These are phyloP conservation scores for Linnemannia zychae DNA, from an alignment of 192 early-diverging fungal species.

Conservation along the genomic window DNA sequence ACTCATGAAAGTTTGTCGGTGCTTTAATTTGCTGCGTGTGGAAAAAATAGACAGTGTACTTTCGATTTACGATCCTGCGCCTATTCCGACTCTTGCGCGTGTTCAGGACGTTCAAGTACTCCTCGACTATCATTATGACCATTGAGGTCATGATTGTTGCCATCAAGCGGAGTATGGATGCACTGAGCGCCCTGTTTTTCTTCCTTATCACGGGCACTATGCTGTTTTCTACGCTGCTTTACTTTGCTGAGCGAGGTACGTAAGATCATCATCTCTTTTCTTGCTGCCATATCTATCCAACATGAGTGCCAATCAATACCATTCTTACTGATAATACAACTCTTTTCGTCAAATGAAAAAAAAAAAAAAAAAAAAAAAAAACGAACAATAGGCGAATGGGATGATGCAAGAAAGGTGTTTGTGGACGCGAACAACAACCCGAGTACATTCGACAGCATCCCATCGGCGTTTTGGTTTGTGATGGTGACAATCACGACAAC, in stretches of 20 bases:
- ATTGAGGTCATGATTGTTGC: conserved; percentile 86
- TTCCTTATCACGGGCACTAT: conserved; percentile 78
- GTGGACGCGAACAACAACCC: conserved; percentile 72
- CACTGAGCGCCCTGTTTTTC: conserved; percentile 75
- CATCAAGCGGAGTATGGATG: conserved; percentile 77
- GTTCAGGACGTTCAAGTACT: conserved; percentile 86
- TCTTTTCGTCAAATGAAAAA: background rate
- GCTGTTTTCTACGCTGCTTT: conserved; percentile 79
- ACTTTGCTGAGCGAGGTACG: conserved; percentile 76
- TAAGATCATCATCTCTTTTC: background rate
- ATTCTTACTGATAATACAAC: background rate
- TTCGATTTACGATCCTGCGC: conserved; percentile 82
- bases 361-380: too few relatives aligned
- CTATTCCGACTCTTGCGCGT: conserved; percentile 80
- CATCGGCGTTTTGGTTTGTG: conserved; percentile 81
- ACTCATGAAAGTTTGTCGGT: conserved; percentile 51
- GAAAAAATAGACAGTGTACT: conserved; percentile 71
- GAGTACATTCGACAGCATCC: conserved; percentile 80
- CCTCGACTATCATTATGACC: conserved; percentile 81
- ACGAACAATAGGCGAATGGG: conserved; percentile 64
- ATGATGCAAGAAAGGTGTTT: conserved; percentile 71
- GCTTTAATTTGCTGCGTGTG: conserved; percentile 30
- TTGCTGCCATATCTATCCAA: background rate
- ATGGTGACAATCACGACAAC: conserved; percentile 84
- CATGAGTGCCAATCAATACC: background rate